Percentiles rank a stretch among this genome's conserved stretches.
Evolutionary conservation across 257 asterid genomes (phyloP).

Genomic region (Solanum infundibuliforme): DNA sequence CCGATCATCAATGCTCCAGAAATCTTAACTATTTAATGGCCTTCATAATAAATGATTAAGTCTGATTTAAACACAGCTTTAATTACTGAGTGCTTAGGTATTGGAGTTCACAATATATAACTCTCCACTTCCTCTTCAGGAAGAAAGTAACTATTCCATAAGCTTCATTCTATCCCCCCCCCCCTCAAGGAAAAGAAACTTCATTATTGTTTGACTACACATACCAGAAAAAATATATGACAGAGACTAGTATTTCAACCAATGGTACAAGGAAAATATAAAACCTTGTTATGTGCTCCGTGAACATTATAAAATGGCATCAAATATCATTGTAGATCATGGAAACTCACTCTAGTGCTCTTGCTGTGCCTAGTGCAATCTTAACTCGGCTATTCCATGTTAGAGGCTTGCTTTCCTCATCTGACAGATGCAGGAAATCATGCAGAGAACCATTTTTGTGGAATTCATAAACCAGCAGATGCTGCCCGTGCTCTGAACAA

Average conservation of each 20-base stretch:
- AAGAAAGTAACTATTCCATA: background rate
- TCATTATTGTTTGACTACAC: background rate
- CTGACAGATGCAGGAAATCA: constrained; percentile 68
- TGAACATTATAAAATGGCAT: background rate
- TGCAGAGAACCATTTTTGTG: constrained; percentile 68
- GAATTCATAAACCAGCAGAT: constrained; percentile 71
- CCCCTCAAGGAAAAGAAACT: background rate
- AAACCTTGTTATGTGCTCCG: background rate
- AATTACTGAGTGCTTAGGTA: background rate
- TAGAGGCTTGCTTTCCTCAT: constrained; percentile 66
- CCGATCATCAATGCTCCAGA: background rate
- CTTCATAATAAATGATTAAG: background rate
- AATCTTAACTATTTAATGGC: background rate
- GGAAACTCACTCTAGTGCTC: constrained; percentile 77
- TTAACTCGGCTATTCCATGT: constrained; percentile 90
- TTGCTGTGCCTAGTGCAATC: constrained; percentile 92
- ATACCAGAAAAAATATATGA: background rate
- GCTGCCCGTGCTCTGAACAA: constrained; percentile 89
- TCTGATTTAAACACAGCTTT: background rate
- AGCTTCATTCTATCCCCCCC: background rate
- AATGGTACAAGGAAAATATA: background rate
- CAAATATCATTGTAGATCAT: background rate
- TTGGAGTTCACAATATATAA: background rate
- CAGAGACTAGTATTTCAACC: background rate
- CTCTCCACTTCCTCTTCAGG: background rate